Evolutionary conservation across 1,284 basidiomycete genomes (phyloP).

Genomic region (Leccinum colubrinum): DNA sequence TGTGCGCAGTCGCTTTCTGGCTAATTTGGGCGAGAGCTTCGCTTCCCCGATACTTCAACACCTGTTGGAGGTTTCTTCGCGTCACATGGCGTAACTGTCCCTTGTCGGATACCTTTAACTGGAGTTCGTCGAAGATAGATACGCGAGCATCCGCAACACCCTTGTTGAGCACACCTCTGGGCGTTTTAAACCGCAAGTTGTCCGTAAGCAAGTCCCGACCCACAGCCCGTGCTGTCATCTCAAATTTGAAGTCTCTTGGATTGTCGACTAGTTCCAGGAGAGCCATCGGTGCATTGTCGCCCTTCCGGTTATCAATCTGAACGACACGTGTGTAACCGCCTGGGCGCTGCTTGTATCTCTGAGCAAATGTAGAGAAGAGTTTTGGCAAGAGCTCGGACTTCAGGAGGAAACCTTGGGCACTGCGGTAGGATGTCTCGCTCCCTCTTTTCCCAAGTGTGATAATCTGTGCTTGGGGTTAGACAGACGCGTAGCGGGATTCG

Average conservation of each 20-base stretch:
- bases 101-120: constrained; percentile 37
- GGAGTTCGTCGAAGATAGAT: constrained; percentile 48
- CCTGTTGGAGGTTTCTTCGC: constrained; percentile 69
- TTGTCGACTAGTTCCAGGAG: constrained; percentile 95
- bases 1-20: constrained; percentile 46
- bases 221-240: constrained; percentile 80
- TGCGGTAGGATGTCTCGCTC: constrained; percentile 58
- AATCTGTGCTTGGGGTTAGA: constrained; percentile 50
- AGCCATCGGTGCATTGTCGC: constrained; percentile 93
- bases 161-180: constrained; percentile 46
- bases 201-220: constrained; percentile 75
- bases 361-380: constrained; percentile 77
- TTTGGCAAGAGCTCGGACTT: constrained; percentile 72
- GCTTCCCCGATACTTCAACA: constrained; percentile 53
- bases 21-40: constrained; percentile 42
- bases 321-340: constrained; percentile 97
- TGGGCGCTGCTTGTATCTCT: constrained; percentile 79
- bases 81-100: constrained; percentile 56
- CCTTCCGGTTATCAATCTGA: constrained; percentile 83
- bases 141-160: constrained; percentile 47
- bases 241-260: constrained; percentile 84
- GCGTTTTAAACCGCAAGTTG: constrained; percentile 44
- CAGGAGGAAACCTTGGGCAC: constrained; percentile 76
- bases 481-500: background rate
- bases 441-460: constrained; percentile 89